Conservation (phyloP, 2,329 filamentous ascomycete species). For the Paracoccidioides lutzii region DNA sequence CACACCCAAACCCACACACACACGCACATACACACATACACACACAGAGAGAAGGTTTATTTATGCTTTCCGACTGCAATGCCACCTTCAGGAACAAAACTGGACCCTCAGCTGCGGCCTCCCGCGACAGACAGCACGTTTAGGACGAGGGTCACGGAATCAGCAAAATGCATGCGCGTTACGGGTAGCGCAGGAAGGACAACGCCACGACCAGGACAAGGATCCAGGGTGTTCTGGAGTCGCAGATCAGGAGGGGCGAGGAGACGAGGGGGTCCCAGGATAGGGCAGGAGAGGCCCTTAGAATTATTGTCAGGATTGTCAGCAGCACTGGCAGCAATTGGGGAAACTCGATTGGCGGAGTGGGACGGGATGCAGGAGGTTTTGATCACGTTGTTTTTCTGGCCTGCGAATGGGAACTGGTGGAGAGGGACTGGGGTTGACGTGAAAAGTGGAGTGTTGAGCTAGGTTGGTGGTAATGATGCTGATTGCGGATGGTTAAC, state of each 20-base stretch:
- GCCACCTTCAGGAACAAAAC: neutral
- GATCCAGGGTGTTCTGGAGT: neutral
- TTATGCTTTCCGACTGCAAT: neutral
- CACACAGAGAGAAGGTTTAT: neutral
- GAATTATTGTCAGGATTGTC: neutral
- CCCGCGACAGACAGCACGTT: neutral
- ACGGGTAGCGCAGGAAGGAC: neutral
- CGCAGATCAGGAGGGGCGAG: neutral
- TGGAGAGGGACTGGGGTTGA: neutral
- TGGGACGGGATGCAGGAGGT: constrained; percentile 1
- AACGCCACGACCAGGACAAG: neutral
- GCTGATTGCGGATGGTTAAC: neutral
- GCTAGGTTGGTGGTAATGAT: neutral
- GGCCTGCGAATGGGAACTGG: neutral
- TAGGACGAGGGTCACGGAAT: neutral
- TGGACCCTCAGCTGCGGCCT: neutral
- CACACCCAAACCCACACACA: no score
- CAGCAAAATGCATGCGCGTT: neutral
- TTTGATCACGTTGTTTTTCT: constrained; percentile 1
- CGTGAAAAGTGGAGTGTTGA: constrained; percentile 4
- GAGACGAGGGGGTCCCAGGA: neutral
- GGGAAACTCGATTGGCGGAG: neutral
- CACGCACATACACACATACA: no score
- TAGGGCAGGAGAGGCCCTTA: neutral
- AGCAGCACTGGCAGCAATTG: neutral